Evolutionary conservation across 139 green algal species (phyloP), one percentile per base, ranked within the genome.

Genomic region (Diplosphaera chodatii): DNA sequence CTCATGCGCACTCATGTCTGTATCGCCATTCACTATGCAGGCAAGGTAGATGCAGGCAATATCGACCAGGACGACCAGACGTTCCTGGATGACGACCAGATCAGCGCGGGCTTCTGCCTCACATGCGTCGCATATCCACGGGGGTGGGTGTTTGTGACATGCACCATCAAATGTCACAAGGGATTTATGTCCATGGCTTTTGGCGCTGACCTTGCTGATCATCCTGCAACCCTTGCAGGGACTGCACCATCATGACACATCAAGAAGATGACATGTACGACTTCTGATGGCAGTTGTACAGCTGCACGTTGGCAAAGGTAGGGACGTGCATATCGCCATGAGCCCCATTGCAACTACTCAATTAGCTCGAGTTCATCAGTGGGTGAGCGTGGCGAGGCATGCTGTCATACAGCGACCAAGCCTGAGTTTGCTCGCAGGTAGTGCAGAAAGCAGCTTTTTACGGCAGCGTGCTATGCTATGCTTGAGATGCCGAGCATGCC

Each of bases 71-170:
- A 78, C 67, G 88, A 91, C 84, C 88, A 93, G 80, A 86, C 82
- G 71, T 93, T 91, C 83, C 74, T 93, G 41, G 88, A 93, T 74
- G 88, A 94, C 78, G 85, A 88, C 74, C 88, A 94, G 86, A 87
- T 89, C 65, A 84, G 64, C 72, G 82, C 83, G 56, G 88, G 88
- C 73, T 94, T 90, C 74, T 80, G 91, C 33, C 86, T 94, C 10
- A 59, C 48, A 59, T 59, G 48, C 48, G 48, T 59, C 18, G 48
- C 48, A 21, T 59, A 59, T 25, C 48, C 48, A 3, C 8, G 18
- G 48, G 48, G 37, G 37, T 48, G 37, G 10, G 37, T 48, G 37
- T 48, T 48, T 6, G 10, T 48, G 37, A 20, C 37, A 48, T 48
- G 10, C 37, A 48, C 10, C 10, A 10, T 6, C 8, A 6, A 20